Percentiles rank a stretch among this genome's conserved stretches.
Evolutionary conservation across 148 eudicot species (phyloP).

Genomic region (Suaeda aralocaspica): DNA sequence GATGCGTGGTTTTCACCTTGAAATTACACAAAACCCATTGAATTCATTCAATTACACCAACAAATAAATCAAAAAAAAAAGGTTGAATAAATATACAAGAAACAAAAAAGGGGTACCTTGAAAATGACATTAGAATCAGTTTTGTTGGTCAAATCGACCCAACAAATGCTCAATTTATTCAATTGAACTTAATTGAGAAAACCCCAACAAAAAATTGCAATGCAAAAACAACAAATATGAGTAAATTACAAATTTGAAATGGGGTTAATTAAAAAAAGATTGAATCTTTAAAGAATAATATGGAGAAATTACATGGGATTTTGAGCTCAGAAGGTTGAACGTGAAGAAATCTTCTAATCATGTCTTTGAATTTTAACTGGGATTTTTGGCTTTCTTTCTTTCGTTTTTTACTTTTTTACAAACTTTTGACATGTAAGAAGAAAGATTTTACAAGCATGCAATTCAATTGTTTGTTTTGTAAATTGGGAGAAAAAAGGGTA

Average conservation of each 20-base stretch:
- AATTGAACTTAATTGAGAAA: slow-evolving; percentile 45
- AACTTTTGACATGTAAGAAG: slow-evolving; percentile 15
- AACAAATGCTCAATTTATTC: slow-evolving; percentile 57
- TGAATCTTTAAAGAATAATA: not conserved
- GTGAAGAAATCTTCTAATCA: slow-evolving; percentile 37
- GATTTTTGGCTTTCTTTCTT: not conserved
- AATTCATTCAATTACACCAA: slow-evolving; percentile 1
- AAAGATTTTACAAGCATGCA: not conserved
- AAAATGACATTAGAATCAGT: slow-evolving; percentile 60
- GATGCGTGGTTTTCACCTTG: slow-evolving; percentile 90
- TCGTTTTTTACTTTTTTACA: slow-evolving; percentile 1
- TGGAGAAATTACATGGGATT: slow-evolving; percentile 51
- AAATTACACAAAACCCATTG: slow-evolving; percentile 19
- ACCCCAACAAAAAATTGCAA: slow-evolving; percentile 4
- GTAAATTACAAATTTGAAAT: not conserved
- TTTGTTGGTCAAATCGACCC: slow-evolving; percentile 57
- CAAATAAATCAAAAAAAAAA: not conserved
- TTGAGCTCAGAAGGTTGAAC: slow-evolving; percentile 68
- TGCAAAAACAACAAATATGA: slow-evolving; percentile 2
- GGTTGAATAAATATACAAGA: no score
- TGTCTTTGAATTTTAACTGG: slow-evolving; percentile 3
- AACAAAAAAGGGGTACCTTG: slow-evolving; percentile 48
- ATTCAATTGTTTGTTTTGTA: slow-evolving; percentile 16
- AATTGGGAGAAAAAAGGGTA: not conserved
- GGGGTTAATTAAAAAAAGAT: not conserved